Evolutionary conservation across 2,329 filamentous ascomycete species (phyloP).

Genomic region (Alternaria sp.): DNA sequence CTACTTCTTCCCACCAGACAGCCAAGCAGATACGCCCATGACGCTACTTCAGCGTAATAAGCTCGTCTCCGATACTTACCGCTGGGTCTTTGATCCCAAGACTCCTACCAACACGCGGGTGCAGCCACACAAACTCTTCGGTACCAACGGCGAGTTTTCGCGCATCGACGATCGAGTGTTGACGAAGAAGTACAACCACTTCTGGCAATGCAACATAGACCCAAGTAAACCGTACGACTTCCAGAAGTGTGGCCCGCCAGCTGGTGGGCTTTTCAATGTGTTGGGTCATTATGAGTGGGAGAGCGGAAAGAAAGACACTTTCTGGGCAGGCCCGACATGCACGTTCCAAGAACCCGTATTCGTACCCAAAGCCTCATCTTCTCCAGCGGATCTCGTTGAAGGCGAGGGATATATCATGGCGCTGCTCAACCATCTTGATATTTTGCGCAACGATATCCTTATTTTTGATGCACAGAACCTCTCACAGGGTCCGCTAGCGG

Average conservation of each 20-base stretch:
- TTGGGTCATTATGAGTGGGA: slow-evolving; percentile 47
- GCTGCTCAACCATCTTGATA: slow-evolving; percentile 53
- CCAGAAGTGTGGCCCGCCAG: slow-evolving; percentile 42
- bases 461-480: slow-evolving; percentile 55
- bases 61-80: slow-evolving; percentile 48
- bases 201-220: slow-evolving; percentile 54
- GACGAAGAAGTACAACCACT: slow-evolving; percentile 50
- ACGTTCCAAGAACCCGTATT: slow-evolving; percentile 65
- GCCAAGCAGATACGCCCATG: slow-evolving; percentile 37
- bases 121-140: slow-evolving; percentile 42
- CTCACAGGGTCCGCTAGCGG: slow-evolving; percentile 49
- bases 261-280: slow-evolving; percentile 45
- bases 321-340: slow-evolving; percentile 48
- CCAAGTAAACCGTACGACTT: slow-evolving; percentile 41
- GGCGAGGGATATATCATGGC: slow-evolving; percentile 62
- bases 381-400: slow-evolving; percentile 42
- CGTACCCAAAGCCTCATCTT: slow-evolving; percentile 54
- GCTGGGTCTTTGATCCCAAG: slow-evolving; percentile 53
- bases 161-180: slow-evolving; percentile 57
- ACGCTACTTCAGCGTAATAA: slow-evolving; percentile 53
- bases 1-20: slow-evolving; percentile 53
- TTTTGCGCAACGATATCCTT: slow-evolving; percentile 52
- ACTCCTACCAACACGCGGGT: slow-evolving; percentile 39
- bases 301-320: slow-evolving; percentile 43
- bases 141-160: slow-evolving; percentile 55